Percentiles rank a stretch among this genome's conserved stretches.
phyloP scores from a whole-genome alignment of 306 rosid genomes.

The cucumber (Cucumis sativus) region Cucumber_9930_V3 NC_026656.2:2194501-2195000 shows the following conservation, averaged over 20 bases:
- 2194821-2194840: constrained; percentile 19
- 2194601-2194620: constrained; percentile 11
- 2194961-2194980: neutral
- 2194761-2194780: constrained; percentile 16
- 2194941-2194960: neutral
- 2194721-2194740: constrained; percentile 13
- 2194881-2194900: constrained; percentile 19
- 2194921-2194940: constrained; percentile 16
- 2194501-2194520: constrained; percentile 20
- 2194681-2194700: neutral
- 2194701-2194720: constrained; percentile 8
- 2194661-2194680: constrained; percentile 17
- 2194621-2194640: constrained; percentile 7
- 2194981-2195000: constrained; percentile 5
- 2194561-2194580: constrained; percentile 9
- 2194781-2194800: constrained; percentile 18
- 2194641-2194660: constrained; percentile 15
- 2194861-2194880: constrained; percentile 13
- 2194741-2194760: constrained; percentile 20
- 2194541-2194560: constrained; percentile 11
- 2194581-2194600: constrained; percentile 12
- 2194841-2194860: constrained; percentile 22
- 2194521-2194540: constrained; percentile 7
- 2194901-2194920: constrained; percentile 19
- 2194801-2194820: constrained; percentile 17